Conservation (phyloP, 1,139 yeast species). For the Arxiozyma slooffiae region DNA sequence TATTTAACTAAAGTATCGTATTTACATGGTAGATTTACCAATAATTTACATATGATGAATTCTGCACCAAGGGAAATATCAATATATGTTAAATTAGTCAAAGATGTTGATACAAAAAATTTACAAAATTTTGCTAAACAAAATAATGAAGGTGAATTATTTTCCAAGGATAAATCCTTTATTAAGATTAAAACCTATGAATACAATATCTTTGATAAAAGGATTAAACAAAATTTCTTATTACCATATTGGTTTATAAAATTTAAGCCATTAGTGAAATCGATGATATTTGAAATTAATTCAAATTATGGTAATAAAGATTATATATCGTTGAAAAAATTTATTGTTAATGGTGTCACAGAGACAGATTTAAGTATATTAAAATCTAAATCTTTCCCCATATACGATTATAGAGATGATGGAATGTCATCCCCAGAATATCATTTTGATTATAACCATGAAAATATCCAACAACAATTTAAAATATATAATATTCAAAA, state of each 20-base stretch:
- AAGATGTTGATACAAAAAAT: slow-evolving; percentile 6
- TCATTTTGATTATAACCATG: not conserved
- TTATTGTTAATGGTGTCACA: slow-evolving; percentile 32
- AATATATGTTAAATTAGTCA: slow-evolving; percentile 25
- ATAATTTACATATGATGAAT: slow-evolving; percentile 29
- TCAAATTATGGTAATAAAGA: slow-evolving; percentile 31
- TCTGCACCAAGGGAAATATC: slow-evolving; percentile 32
- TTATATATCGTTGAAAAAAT: slow-evolving; percentile 30
- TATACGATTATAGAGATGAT: not conserved
- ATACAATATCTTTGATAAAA: slow-evolving; percentile 24
- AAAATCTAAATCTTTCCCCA: slow-evolving; percentile 4
- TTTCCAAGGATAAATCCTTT: slow-evolving; percentile 16
- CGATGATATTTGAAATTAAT: slow-evolving; percentile 25
- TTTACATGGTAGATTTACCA: slow-evolving; percentile 30
- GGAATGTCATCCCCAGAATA: not conserved
- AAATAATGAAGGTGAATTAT: slow-evolving; percentile 15
- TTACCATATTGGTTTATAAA: slow-evolving; percentile 29
- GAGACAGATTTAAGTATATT: slow-evolving; percentile 29
- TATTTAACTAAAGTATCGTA: slow-evolving; percentile 30
- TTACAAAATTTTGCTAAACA: slow-evolving; percentile 10
- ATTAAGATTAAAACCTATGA: slow-evolving; percentile 21
- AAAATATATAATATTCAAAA: not conserved
- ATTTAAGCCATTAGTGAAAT: slow-evolving; percentile 24
- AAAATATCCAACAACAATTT: not conserved
- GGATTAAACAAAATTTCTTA: slow-evolving; percentile 24